Percentiles rank a stretch among this genome's conserved stretches.
Evolutionary conservation across 805 yeast species (phyloP).

Genomic region (Zygotorulaspora sp.): DNA sequence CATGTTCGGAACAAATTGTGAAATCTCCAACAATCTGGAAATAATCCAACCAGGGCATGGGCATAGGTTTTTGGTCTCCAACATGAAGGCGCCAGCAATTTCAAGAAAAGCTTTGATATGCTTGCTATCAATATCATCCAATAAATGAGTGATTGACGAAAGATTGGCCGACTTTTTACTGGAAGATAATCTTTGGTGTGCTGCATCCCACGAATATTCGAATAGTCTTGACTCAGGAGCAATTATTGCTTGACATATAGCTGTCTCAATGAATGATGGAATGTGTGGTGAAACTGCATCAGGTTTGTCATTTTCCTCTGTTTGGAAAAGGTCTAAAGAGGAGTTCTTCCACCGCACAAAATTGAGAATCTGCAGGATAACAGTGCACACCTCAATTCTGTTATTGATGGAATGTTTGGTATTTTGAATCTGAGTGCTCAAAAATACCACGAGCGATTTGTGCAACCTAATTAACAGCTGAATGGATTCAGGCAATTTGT

Average conservation of each 20-base stretch:
- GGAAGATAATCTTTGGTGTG: constrained; percentile 31
- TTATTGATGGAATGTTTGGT: constrained; percentile 50
- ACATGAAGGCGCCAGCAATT: constrained; percentile 33
- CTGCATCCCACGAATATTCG: constrained; percentile 66
- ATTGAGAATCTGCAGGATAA: constrained; percentile 61
- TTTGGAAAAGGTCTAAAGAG: constrained; percentile 44
- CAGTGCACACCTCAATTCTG: constrained; percentile 64
- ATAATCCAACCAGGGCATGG: constrained; percentile 93
- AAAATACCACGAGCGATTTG: constrained; percentile 56
- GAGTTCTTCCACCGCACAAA: constrained; percentile 66
- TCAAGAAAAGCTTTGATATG: constrained; percentile 32
- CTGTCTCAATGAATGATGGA: constrained; percentile 83
- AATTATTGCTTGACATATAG: constrained; percentile 65
- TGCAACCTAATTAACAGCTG: constrained; percentile 63
- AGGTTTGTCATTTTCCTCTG: constrained; percentile 21
- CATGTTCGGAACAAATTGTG: constrained; percentile 75
- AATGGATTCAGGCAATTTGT: constrained; percentile 64
- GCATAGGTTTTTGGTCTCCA: constrained; percentile 45
- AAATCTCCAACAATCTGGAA: constrained; percentile 71
- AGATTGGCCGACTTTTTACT: constrained; percentile 20
- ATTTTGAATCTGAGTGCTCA: constrained; percentile 63
- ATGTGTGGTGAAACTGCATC: constrained; percentile 45
- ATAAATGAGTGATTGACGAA: constrained; percentile 29
- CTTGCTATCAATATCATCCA: constrained; percentile 19
- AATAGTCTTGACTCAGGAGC: constrained; percentile 77